Evolutionary conservation across 768 basidiomycete species (phyloP).

Genomic region (Dacryopinax primogenitus): DNA sequence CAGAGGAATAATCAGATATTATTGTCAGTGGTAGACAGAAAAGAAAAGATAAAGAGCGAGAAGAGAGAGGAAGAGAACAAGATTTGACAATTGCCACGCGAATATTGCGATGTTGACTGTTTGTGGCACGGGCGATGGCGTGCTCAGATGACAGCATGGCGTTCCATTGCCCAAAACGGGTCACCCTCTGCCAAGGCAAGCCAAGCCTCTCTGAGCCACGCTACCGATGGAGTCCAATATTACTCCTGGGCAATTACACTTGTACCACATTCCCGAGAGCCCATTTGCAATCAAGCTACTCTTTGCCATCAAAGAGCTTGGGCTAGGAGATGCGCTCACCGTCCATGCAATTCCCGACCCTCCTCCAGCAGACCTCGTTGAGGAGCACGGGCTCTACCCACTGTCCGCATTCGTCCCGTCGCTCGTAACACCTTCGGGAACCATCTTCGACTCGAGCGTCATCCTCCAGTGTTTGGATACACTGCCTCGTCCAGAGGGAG

Average conservation of each 20-base stretch:
- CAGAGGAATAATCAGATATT: too few relatives aligned
- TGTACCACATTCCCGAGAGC: neutral
- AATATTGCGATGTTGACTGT: too few relatives aligned
- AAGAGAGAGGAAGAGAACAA: too few relatives aligned
- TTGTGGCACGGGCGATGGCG: too few relatives aligned
- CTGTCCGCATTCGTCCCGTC: slow-evolving; percentile 21
- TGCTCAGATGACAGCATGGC: too few relatives aligned
- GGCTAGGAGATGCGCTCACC: neutral
- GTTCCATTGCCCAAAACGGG: too few relatives aligned
- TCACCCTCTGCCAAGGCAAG: too few relatives aligned
- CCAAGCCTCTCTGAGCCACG: too few relatives aligned
- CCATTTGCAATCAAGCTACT: slow-evolving; percentile 2
- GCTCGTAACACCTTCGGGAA: slow-evolving; percentile 9
- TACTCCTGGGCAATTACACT: neutral
- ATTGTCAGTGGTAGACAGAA: too few relatives aligned
- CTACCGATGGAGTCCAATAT: neutral
- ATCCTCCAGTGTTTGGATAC: neutral
- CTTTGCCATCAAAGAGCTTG: neutral
- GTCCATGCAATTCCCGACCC: neutral
- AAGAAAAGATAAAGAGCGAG: too few relatives aligned
- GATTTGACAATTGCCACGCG: too few relatives aligned
- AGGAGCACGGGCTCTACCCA: slow-evolving; percentile 1
- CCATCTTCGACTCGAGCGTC: neutral
- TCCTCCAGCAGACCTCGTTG: neutral
- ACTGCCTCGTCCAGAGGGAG: neutral